Percentiles rank a stretch among this genome's conserved stretches.
Conservation (phyloP, 2,329 filamentous ascomycete species). For the Cyclaneusma minus region DNA sequence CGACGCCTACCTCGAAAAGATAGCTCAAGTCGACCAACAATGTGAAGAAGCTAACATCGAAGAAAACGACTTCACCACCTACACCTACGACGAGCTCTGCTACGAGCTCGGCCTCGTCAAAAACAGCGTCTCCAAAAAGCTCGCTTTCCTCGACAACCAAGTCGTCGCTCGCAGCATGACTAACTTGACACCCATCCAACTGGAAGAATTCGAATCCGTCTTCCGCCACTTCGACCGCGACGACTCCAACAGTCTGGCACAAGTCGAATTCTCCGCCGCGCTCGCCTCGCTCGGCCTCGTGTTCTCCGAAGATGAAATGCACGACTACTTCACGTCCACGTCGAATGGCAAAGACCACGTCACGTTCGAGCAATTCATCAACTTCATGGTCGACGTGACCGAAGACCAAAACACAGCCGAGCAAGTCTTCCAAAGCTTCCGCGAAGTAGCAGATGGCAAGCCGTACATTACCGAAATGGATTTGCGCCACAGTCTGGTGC, state of each 20-base stretch:
- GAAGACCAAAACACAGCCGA: slow-evolving; percentile 98
- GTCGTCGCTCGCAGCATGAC: slow-evolving; percentile 98
- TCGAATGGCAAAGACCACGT: slow-evolving; percentile 65
- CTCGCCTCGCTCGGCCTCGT: slow-evolving; percentile 89
- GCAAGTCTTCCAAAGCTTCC: slow-evolving; percentile 96
- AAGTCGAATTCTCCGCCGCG: slow-evolving; percentile 91
- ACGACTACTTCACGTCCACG: slow-evolving; percentile 83
- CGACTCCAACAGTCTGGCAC: slow-evolving; percentile 73
- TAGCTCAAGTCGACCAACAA: slow-evolving; percentile 71
- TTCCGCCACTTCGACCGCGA: slow-evolving; percentile 97
- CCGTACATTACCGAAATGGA: slow-evolving; percentile 98
- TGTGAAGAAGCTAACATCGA: slow-evolving; percentile 96
- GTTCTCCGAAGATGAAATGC: slow-evolving; percentile 97
- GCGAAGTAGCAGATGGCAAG: slow-evolving; percentile 94
- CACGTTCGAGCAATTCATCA: slow-evolving; percentile 96
- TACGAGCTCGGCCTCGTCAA: slow-evolving; percentile 91
- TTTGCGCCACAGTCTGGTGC: slow-evolving; percentile 83
- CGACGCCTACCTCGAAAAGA: slow-evolving; percentile 81
- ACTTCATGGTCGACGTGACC: slow-evolving; percentile 98
- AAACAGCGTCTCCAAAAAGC: slow-evolving; percentile 86
- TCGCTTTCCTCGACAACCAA: slow-evolving; percentile 94
- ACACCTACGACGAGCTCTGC: slow-evolving; percentile 88
- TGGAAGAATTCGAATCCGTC: slow-evolving; percentile 96
- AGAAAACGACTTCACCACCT: slow-evolving; percentile 99
- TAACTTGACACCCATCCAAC: slow-evolving; percentile 91